Conservation (phyloP, 306 rosid genomes). For the Echinosophora koreensis region DNA sequence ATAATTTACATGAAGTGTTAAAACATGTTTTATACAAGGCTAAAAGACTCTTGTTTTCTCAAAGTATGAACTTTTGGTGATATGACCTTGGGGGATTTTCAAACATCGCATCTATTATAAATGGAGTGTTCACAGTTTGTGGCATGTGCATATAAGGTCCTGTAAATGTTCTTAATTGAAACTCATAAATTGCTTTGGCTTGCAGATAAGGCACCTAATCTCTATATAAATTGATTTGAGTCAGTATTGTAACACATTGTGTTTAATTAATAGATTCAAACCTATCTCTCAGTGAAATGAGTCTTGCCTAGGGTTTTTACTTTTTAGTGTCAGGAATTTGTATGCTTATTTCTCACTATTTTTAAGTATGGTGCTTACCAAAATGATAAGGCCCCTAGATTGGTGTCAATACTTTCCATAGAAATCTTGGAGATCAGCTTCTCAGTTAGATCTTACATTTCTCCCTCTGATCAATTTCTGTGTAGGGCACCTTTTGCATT, state of each 20-base stretch:
- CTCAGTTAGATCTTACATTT: background rate
- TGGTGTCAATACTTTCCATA: background rate
- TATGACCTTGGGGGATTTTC: background rate
- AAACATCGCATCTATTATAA: background rate
- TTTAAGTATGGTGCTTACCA: slow-evolving; percentile 11
- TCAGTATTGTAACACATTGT: too few relatives aligned
- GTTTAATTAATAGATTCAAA: too few relatives aligned
- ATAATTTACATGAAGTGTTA: too few relatives aligned
- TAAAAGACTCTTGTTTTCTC: too few relatives aligned
- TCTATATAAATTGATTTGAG: background rate
- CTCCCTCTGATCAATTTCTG: background rate
- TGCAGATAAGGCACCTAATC: too few relatives aligned
- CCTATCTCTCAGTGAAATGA: too few relatives aligned
- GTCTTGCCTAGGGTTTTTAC: background rate
- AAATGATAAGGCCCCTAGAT: background rate
- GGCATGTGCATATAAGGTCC: background rate
- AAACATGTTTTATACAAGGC: too few relatives aligned
- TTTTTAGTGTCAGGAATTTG: background rate
- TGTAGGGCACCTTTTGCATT: background rate
- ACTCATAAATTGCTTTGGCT: background rate
- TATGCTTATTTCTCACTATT: background rate
- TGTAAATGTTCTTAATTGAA: background rate
- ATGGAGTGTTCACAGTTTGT: background rate
- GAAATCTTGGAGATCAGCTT: too few relatives aligned
- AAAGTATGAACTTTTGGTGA: background rate